These are phyloP conservation scores for Nepenthes mirabilis DNA, from an alignment of 148 eudicot genomes.

Conservation along the genomic window DNA sequence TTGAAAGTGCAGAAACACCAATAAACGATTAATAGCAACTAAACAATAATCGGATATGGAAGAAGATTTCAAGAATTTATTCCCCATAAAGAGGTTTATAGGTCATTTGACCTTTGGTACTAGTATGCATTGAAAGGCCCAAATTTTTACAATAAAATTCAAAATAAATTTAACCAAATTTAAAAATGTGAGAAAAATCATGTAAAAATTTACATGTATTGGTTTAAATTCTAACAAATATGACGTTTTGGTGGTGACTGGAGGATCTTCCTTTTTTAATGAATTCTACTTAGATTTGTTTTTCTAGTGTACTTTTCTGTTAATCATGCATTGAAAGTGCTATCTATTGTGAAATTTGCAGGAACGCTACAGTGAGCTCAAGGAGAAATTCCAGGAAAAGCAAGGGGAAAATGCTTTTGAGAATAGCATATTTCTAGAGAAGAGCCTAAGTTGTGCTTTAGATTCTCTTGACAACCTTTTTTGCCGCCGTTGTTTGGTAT, in stretches of 20 bases:
- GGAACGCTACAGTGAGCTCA: conserved; percentile 58
- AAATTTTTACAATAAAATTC: no score
- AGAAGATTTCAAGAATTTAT: no score
- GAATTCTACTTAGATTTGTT: neutral
- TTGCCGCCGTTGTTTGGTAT: conserved; percentile 96
- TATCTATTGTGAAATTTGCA: conserved; percentile 22
- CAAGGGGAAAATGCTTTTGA: conserved; percentile 15
- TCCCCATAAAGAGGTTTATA: no score
- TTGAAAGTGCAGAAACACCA: no score
- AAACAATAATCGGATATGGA: no score
- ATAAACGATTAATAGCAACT: no score
- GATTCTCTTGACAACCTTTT: conserved; percentile 88
- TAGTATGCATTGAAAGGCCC: no score
- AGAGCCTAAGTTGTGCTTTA: conserved; percentile 60
- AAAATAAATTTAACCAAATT: no score
- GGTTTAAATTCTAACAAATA: no score
- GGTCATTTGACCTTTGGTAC: no score
- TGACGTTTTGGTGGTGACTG: neutral
- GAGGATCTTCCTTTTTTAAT: neutral
- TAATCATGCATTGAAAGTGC: neutral
- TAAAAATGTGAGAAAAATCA: no score
- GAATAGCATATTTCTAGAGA: conserved; percentile 29
- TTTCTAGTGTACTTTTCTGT: conserved; percentile 2
- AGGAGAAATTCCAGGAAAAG: conserved; percentile 26
- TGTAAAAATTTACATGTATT: no score